These are phyloP conservation scores for Ogataea naganishii DNA, from an alignment of 805 yeast genomes.

Conservation along the genomic window DNA sequence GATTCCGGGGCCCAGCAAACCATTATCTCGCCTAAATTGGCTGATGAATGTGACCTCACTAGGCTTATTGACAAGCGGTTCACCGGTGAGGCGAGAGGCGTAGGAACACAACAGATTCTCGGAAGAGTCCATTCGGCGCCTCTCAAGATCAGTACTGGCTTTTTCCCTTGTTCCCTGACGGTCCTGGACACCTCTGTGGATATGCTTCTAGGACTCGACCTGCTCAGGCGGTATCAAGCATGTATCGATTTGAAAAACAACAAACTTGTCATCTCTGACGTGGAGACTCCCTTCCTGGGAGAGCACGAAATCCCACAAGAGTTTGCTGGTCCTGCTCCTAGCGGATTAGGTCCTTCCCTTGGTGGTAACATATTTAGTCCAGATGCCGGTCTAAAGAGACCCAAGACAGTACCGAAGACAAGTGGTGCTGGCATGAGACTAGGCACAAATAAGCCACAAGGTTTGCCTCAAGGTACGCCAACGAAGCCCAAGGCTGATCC, in stretches of 20 bases:
- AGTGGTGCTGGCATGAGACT: background rate
- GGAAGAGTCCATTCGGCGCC: constrained; percentile 91
- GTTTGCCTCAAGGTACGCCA: background rate
- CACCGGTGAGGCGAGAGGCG: constrained; percentile 82
- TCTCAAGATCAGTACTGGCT: constrained; percentile 59
- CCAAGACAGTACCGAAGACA: constrained; percentile 3
- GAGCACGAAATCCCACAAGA: constrained; percentile 60
- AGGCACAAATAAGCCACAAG: background rate
- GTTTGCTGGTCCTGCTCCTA: constrained; percentile 13
- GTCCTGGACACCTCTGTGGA: constrained; percentile 69
- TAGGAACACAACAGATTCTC: constrained; percentile 68
- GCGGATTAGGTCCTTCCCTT: constrained; percentile 7
- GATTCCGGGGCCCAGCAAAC: constrained; percentile 96
- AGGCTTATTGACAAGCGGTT: constrained; percentile 74
- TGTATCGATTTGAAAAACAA: constrained; percentile 63
- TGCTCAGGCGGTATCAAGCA: constrained; percentile 86
- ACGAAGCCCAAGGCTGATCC: constrained; percentile 14
- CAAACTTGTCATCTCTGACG: constrained; percentile 61
- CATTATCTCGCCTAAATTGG: constrained; percentile 69
- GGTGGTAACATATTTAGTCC: constrained; percentile 27
- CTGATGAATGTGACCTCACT: constrained; percentile 60
- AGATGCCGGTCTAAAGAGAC: constrained; percentile 6
- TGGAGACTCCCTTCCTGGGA: constrained; percentile 60
- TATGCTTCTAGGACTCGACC: constrained; percentile 78
- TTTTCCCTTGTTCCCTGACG: constrained; percentile 59